A percentile compares a stretch with the other conserved stretches of the same genome.
These are phyloP conservation scores for Penicillium subrubescens DNA, from an alignment of 495 filamentous ascomycete genomes.

Conservation along the genomic window DNA sequence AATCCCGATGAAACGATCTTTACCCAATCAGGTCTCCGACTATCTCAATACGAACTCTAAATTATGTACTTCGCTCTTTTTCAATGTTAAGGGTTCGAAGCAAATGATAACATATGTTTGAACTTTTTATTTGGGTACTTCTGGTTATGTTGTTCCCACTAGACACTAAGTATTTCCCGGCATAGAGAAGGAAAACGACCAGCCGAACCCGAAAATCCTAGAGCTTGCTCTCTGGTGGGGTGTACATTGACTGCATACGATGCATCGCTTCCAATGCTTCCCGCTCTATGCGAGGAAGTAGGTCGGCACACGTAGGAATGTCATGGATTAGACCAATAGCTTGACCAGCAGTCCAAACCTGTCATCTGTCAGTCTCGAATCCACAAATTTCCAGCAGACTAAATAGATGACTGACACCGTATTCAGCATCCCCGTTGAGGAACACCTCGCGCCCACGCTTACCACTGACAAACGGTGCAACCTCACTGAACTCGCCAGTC, in stretches of 20 bases:
- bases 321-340: neutral
- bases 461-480: neutral
- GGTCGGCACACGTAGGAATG: neutral
- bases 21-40: slow-evolving; percentile 5
- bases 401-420: neutral
- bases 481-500: neutral
- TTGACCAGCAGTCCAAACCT: neutral
- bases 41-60: neutral
- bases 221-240: neutral
- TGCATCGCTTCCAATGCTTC: neutral
- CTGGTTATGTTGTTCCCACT: too few species aligned
- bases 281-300: neutral
- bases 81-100: too few species aligned
- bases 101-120: too few species aligned
- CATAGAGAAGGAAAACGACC: too few species aligned
- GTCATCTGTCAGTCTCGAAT: neutral
- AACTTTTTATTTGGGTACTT: too few species aligned
- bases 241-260: neutral
- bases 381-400: neutral
- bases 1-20: neutral
- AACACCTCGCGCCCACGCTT: neutral
- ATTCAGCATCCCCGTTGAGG: neutral
- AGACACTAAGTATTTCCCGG: too few species aligned
- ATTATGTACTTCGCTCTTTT: too few species aligned
- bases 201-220: neutral